Evolutionary conservation across 352 stramenopile genomes (phyloP).

Genomic region (Plasmopara viticola): DNA sequence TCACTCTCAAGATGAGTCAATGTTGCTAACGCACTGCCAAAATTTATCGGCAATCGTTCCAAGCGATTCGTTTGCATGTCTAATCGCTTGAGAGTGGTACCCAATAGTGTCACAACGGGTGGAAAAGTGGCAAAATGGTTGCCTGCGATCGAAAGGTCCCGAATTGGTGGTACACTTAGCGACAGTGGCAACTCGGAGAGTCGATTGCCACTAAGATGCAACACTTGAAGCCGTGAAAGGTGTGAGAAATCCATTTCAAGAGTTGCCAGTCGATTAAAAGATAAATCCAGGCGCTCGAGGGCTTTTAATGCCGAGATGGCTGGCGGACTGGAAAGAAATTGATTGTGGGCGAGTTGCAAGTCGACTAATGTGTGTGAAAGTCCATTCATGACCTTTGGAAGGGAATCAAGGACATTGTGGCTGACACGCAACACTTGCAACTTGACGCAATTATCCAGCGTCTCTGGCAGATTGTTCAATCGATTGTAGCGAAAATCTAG

Average conservation of each 20-base stretch:
- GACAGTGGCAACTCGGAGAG: constrained; percentile 39
- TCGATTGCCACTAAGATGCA: constrained; percentile 47
- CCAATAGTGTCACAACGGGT: constrained; percentile 31
- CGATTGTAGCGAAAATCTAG: constrained; percentile 70
- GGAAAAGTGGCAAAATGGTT: constrained; percentile 55
- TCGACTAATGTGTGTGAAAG: constrained; percentile 30
- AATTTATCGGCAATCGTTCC: constrained; percentile 45
- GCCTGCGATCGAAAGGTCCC: constrained; percentile 53
- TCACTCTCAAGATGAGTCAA: constrained; percentile 53
- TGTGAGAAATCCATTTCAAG: constrained; percentile 42
- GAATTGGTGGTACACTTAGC: constrained; percentile 30
- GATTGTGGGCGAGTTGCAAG: constrained; percentile 51
- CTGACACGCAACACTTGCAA: constrained; percentile 36
- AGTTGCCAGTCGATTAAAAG: constrained; percentile 52
- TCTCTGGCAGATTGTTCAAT: constrained; percentile 32
- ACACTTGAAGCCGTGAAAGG: constrained; percentile 26
- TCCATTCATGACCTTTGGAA: constrained; percentile 34
- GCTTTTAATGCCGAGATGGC: constrained; percentile 20
- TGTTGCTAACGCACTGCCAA: constrained; percentile 34
- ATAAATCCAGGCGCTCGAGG: constrained; percentile 52
- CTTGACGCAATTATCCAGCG: constrained; percentile 33
- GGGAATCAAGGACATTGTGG: constrained; percentile 38
- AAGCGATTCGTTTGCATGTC: constrained; percentile 74
- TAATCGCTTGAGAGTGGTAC: constrained; percentile 33
- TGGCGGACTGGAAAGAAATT: constrained; percentile 25